Conservation (phyloP, 192 early-diverging fungal genomes). For the Martensiomyces pterosporus region DNA sequence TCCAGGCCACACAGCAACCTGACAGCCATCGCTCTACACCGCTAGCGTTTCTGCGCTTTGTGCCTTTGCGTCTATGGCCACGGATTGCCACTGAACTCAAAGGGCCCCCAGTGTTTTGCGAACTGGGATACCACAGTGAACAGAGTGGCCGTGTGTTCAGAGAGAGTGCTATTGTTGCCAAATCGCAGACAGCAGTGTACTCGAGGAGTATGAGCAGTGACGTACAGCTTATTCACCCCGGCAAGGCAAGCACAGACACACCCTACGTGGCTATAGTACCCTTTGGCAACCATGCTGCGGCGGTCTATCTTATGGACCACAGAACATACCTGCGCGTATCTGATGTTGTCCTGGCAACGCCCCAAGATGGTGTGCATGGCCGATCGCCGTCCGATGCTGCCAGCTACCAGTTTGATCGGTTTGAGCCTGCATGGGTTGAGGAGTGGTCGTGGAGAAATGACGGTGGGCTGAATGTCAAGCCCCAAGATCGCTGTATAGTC, state of each 20-base stretch:
- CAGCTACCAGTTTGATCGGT: background rate
- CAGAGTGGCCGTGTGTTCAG: too few species aligned
- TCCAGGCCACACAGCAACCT: background rate
- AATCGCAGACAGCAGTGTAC: too few species aligned
- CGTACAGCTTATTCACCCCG: too few species aligned
- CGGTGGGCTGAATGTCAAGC: slow-evolving; percentile 5
- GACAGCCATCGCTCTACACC: background rate
- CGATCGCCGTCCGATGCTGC: background rate
- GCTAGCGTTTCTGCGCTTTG: background rate
- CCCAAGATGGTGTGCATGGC: too few species aligned
- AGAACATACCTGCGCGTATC: background rate
- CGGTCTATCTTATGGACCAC: slow-evolving; percentile 18
- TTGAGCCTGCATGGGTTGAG: slow-evolving; percentile 31
- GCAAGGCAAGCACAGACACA: too few species aligned
- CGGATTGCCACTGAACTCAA: background rate
- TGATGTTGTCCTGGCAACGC: background rate
- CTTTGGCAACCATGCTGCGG: background rate
- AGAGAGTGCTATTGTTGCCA: too few species aligned
- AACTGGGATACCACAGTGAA: background rate
- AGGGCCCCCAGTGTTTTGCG: slow-evolving; percentile 2
- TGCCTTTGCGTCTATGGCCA: slow-evolving; percentile 3
- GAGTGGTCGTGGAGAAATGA: slow-evolving; percentile 13
- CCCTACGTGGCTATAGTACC: too few species aligned
- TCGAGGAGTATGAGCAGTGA: too few species aligned
- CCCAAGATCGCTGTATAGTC: slow-evolving; percentile 7